phyloP scores from a whole-genome alignment of 805 yeast genomes.

The Pichia exigua region DNA sequence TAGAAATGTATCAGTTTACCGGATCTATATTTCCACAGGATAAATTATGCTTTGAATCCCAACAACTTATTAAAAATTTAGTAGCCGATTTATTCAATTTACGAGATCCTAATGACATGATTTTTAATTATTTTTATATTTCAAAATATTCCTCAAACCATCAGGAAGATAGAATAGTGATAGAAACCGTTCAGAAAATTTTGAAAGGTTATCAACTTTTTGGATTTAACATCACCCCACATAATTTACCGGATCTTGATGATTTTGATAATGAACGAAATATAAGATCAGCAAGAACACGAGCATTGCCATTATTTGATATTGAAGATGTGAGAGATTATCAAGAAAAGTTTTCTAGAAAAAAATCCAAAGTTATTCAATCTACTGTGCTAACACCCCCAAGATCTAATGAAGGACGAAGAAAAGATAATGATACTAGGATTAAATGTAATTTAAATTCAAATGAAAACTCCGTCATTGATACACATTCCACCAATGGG shows the following conservation, averaged over 20 bases:
- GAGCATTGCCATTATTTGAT: slow-evolving; percentile 5
- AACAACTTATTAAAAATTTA: slow-evolving; percentile 12
- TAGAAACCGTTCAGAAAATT: slow-evolving; percentile 13
- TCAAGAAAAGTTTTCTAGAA: neutral
- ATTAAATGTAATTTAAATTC: neutral
- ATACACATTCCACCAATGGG: too few species aligned
- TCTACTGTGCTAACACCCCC: neutral
- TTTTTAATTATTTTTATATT: slow-evolving; percentile 11
- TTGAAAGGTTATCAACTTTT: slow-evolving; percentile 16
- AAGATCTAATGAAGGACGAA: neutral
- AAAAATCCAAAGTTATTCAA: neutral
- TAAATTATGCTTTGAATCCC: slow-evolving; percentile 11
- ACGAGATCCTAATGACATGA: slow-evolving; percentile 11
- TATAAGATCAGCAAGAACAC: neutral
- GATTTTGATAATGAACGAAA: neutral
- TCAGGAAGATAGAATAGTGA: slow-evolving; percentile 19
- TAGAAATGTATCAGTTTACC: slow-evolving; percentile 20
- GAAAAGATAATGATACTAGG: neutral
- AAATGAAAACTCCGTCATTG: neutral
- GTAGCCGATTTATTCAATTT: slow-evolving; percentile 14
- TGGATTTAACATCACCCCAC: slow-evolving; percentile 16
- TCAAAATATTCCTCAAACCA: slow-evolving; percentile 12
- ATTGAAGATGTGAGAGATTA: slow-evolving; percentile 1
- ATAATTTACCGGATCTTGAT: neutral
- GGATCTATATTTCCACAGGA: slow-evolving; percentile 10